Conservation (phyloP, 2,329 filamentous ascomycete species). For the Aureobasidium melanogenum region DNA sequence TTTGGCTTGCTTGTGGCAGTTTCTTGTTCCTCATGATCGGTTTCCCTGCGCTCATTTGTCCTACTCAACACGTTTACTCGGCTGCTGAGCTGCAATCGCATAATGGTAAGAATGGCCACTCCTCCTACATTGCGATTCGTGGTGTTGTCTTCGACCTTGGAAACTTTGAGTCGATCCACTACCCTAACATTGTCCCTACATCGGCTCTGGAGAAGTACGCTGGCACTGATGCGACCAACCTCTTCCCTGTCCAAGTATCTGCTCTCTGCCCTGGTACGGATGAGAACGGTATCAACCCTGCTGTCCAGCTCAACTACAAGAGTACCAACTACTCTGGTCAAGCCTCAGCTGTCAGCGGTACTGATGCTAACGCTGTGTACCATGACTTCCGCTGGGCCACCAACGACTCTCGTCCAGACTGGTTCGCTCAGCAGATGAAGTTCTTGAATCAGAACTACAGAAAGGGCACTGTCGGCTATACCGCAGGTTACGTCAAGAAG, state of each 20-base stretch:
- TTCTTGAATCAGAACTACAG: slow-evolving; percentile 69
- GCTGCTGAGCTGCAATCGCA: slow-evolving; percentile 63
- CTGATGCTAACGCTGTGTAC: slow-evolving; percentile 68
- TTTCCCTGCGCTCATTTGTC: slow-evolving; percentile 84
- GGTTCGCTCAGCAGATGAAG: slow-evolving; percentile 85
- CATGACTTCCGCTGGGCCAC: slow-evolving; percentile 87
- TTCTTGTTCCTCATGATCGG: slow-evolving; percentile 73
- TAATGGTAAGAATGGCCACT: slow-evolving; percentile 59
- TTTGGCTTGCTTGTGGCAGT: slow-evolving; percentile 75
- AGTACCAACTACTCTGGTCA: slow-evolving; percentile 65
- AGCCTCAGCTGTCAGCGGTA: slow-evolving; percentile 53
- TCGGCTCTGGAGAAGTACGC: slow-evolving; percentile 69
- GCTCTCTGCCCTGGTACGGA: slow-evolving; percentile 75
- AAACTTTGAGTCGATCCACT: slow-evolving; percentile 66
- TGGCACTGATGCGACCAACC: slow-evolving; percentile 72
- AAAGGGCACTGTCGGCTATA: slow-evolving; percentile 83
- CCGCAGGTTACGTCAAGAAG: slow-evolving; percentile 63
- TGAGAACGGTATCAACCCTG: slow-evolving; percentile 56
- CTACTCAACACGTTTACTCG: slow-evolving; percentile 81
- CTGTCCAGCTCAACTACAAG: slow-evolving; percentile 78
- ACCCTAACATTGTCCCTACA: slow-evolving; percentile 56
- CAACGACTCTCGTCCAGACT: slow-evolving; percentile 76
- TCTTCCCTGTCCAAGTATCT: slow-evolving; percentile 92
- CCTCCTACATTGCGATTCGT: slow-evolving; percentile 71
- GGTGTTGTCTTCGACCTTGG: slow-evolving; percentile 81